Evolutionary conservation across 2,329 filamentous ascomycete species (phyloP).

Genomic region (Lecanicillium sp.): DNA sequence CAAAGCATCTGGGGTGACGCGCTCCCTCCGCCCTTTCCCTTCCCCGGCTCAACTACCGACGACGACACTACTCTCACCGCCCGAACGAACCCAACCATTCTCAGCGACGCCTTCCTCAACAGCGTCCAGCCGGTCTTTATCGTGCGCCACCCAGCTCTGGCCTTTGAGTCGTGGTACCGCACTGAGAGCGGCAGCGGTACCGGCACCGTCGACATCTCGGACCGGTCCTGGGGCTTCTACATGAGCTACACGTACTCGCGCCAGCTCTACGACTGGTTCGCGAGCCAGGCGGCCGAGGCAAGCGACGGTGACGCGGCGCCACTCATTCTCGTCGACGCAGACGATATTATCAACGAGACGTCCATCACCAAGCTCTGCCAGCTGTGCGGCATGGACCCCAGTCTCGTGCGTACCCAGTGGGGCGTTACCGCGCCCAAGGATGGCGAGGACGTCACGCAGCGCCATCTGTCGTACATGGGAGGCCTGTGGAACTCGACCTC

Average conservation of each 20-base stretch:
- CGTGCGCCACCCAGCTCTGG: conserved; percentile 6
- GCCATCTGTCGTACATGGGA: conserved; percentile 4
- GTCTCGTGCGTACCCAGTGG: conserved; percentile 4
- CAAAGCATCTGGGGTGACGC: conserved; percentile 2
- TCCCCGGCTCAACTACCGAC: neutral
- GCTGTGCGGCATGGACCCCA: conserved; percentile 1
- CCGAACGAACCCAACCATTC: conserved; percentile 8
- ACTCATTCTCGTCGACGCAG: conserved; percentile 6
- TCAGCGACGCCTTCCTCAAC: conserved; percentile 3
- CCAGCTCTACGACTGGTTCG: conserved; percentile 7
- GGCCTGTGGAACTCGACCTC: conserved; percentile 5
- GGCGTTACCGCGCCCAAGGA: neutral
- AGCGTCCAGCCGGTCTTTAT: conserved; percentile 7
- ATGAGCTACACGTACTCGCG: neutral
- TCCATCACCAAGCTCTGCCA: conserved; percentile 1
- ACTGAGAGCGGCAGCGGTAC: conserved; percentile 2
- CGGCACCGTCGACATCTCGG: conserved; percentile 1
- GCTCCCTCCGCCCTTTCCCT: conserved; percentile 1
- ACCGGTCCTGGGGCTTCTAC: neutral
- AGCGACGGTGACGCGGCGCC: neutral
- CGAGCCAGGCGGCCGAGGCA: neutral
- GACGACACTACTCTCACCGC: neutral
- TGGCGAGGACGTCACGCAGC: conserved; percentile 1
- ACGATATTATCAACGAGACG: conserved; percentile 6
- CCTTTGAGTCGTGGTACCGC: conserved; percentile 9